Evolutionary conservation across 257 asterid genomes (phyloP).

Genomic region (Salvia miltiorrhiza): DNA sequence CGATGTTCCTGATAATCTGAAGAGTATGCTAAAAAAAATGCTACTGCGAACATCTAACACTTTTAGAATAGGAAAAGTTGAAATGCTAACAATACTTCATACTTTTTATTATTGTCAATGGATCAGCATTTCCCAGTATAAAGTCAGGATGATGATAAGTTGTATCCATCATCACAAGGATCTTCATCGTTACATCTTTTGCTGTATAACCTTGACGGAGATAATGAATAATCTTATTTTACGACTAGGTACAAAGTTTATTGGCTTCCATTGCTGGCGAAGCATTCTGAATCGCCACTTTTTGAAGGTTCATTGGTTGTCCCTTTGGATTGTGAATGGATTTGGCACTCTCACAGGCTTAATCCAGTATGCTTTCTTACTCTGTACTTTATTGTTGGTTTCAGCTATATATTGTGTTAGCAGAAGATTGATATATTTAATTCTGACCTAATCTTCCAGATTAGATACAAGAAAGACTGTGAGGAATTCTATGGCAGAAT

Average conservation of each 20-base stretch:
- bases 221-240: not conserved
- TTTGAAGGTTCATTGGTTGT: conserved; percentile 73
- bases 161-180: not conserved
- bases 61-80: not conserved
- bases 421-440: not conserved
- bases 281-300: conserved; percentile 60
- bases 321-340: conserved; percentile 97
- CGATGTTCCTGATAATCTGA: not conserved
- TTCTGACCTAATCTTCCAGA: conserved; percentile 40
- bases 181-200: not conserved
- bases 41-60: too few relatives aligned
- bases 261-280: conserved; percentile 95
- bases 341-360: conserved; percentile 99
- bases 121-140: not conserved
- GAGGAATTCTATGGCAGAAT: conserved; percentile 69
- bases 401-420: conserved; percentile 10
- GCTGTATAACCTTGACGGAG: not conserved
- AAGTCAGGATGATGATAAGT: not conserved
- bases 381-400: conserved; percentile 19
- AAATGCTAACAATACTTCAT: not conserved
- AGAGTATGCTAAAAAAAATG: not conserved
- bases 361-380: conserved; percentile 65
- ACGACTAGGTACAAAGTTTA: conserved; percentile 66
- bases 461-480: conserved; percentile 77
- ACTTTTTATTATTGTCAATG: not conserved